A percentile compares a stretch with the other conserved stretches of the same genome.
These are phyloP conservation scores for Suillus placidus DNA, from an alignment of 768 basidiomycete species.

Conservation along the genomic window DNA sequence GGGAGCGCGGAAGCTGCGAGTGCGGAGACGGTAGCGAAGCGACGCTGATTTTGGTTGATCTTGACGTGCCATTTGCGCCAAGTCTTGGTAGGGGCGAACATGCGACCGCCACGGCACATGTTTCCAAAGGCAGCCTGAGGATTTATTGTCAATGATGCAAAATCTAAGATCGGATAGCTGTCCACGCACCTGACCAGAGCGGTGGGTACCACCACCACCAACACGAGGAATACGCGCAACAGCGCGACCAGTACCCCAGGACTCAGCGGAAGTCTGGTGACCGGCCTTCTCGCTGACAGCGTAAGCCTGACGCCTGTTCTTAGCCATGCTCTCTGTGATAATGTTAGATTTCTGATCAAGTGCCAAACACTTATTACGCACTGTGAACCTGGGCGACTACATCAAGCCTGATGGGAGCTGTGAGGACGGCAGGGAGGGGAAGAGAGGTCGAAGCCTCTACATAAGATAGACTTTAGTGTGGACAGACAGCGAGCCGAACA, in stretches of 20 bases:
- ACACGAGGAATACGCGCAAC: conserved; percentile 99
- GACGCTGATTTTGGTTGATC: conserved; percentile 98
- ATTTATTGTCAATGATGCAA: conserved; percentile 10
- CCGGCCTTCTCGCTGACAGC: conserved; percentile 97
- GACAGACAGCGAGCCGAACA: neutral
- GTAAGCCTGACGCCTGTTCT: conserved; percentile 98
- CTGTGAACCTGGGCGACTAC: conserved; percentile 99
- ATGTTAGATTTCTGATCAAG: conserved; percentile 17
- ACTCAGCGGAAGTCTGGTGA: conserved; percentile 98
- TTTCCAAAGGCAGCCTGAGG: conserved; percentile 95
- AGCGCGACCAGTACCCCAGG: conserved; percentile 99
- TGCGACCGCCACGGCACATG: conserved; percentile 99
- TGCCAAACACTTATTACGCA: conserved; percentile 51
- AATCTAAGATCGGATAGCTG: neutral
- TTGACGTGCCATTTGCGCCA: conserved; percentile 99
- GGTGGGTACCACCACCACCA: conserved; percentile 97
- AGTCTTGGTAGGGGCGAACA: conserved; percentile 99
- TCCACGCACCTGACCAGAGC: conserved; percentile 82
- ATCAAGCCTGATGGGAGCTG: conserved; percentile 98
- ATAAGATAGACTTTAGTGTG: conserved; percentile 12
- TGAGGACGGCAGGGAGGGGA: conserved; percentile 93
- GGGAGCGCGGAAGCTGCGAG: conserved; percentile 95
- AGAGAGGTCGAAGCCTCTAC: conserved; percentile 85
- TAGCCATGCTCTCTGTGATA: conserved; percentile 86
- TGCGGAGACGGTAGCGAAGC: conserved; percentile 96